Percentiles rank a stretch among this genome's conserved stretches.
Conservation (phyloP, 164 flowering plant species). For the Vitis labrusca region DNA sequence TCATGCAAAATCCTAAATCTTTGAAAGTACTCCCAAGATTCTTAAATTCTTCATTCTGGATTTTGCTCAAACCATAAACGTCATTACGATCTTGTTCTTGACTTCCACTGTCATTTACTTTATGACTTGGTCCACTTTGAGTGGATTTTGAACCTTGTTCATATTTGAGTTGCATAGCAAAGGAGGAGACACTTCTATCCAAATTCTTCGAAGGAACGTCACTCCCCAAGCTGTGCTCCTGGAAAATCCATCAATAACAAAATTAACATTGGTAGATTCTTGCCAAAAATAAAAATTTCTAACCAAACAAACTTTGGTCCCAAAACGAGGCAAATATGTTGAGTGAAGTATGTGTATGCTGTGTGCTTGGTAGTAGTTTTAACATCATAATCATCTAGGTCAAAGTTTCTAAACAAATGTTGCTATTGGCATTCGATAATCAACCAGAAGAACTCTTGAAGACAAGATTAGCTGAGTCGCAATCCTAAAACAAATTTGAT, state of each 20-base stretch:
- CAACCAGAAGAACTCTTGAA: not conserved
- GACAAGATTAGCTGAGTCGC: not conserved
- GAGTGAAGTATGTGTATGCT: too few relatives aligned
- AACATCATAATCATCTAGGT: not conserved
- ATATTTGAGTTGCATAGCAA: constrained; percentile 79
- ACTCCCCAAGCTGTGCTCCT: constrained; percentile 86
- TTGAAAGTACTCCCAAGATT: constrained; percentile 50
- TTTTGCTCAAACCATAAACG: constrained; percentile 12
- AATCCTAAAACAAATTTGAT: not conserved
- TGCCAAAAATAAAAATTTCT: not conserved
- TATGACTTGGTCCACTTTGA: constrained; percentile 2
- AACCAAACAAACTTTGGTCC: too few relatives aligned
- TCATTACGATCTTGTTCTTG: constrained; percentile 4
- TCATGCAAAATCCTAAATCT: constrained; percentile 72
- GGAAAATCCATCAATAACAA: constrained; percentile 10
- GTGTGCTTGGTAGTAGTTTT: not conserved
- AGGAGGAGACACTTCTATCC: constrained; percentile 75
- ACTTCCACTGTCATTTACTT: not conserved
- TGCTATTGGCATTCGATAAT: not conserved
- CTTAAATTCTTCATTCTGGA: constrained; percentile 34
- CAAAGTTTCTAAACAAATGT: not conserved
- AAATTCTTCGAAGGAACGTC: constrained; percentile 83
- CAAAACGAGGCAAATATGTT: too few relatives aligned
- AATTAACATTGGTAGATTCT: not conserved
- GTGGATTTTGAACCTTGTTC: constrained; percentile 20